Base-by-base conservation (phyloP, 306 rosid species). In the Vachellia collinsii region DNA sequence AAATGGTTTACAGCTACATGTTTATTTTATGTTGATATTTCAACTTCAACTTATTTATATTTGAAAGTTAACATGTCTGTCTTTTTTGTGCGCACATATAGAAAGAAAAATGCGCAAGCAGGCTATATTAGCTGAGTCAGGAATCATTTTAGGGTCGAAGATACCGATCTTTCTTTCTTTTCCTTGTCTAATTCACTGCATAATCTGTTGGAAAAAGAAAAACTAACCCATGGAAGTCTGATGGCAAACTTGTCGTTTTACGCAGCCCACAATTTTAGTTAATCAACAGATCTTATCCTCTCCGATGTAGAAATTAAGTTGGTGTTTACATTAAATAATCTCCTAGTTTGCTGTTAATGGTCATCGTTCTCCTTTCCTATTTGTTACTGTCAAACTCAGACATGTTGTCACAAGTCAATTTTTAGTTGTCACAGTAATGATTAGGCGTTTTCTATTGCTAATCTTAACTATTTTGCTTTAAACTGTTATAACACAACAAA, bases 391-490 rank as follows among this genome's bases (percentile, higher is more conserved):
- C 34, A n/a, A 8, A 17, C 72, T 62, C 69, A 44, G 42, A 19
- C 37, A 79, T 58, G 38, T 11, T 11, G 23, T 69, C 74, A 42
- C 7, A 22, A 20, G 77, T 86, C 86, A 83, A 77, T 86, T 86
- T 77, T 80, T 44, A 36, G 89, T 69, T 86, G 87, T 72, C 59
- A 83, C 83, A 51, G 75, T 34, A 4, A 59, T 59, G 7, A 66
- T 83, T 42, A 48, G 36, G 53, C 68, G 74, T 80, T 79, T 72
- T 43, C 19, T 80, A 42, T 50, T 59, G 11, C 74, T 77, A 23
- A 56, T 23, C 48, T 58, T 77, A 76, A 56, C 48, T 71, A 77
- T 4, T 38, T 82, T 67, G 64, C 51, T 53, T 14, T 68, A 47
- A 25, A 20, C 72, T 67, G 74, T 83, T 56, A 20, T 61, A 29